Base-by-base conservation (phyloP, 1,284 basidiomycete species). In the Cutaneotrichosporon cutaneum region DNA sequence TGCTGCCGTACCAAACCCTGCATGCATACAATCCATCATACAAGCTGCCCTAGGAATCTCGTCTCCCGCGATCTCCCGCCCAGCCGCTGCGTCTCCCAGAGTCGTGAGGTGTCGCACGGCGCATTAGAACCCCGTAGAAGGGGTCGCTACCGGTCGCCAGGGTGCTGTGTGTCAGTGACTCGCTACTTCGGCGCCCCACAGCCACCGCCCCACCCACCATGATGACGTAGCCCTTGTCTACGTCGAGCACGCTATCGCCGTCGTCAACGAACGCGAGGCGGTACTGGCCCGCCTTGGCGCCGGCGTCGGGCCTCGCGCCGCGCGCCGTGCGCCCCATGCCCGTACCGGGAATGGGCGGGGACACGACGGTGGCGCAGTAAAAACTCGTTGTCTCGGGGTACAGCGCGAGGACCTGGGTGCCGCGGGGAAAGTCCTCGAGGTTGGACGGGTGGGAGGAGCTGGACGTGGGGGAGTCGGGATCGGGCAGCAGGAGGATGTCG, bases 301-400 rank as follows among this genome's bases (percentile, higher is more conserved):
- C 68, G 24, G 61, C 62, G 7, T 73, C 68, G 11, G 68, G 53
- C 4, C 44, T 66, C 6, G 58, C 64, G 13, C 67, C 61, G 22
- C 64, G 59, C 24, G 69, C 55, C 33, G 68, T 60, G 21, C 68
- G 62, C 26, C 74, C 69, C 58, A 69, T 65, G 18, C 74, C 69
- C 13, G 70, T 72, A 0, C 71, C 70, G 10, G 72, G 68, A 14
- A 72, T 53, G 0, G 77, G 74, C 0, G 75, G 65, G 1, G 72
- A 60, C 1, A 79, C 66, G 55, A 83, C 79, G 0, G 74, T 74
- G 2, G 81, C 82, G 8, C 72, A 71, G 68, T 83, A 83, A 67
- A 83, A 82, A 0, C 75, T 74, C 0, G 82, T 83, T 9, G 82
- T 83, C 44, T 82, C 82, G 8, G 82, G 82, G 58, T 83, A 83